Conservation (phyloP, 2,329 filamentous ascomycete genomes). For the Sporothrix pseudoabietina region DNA sequence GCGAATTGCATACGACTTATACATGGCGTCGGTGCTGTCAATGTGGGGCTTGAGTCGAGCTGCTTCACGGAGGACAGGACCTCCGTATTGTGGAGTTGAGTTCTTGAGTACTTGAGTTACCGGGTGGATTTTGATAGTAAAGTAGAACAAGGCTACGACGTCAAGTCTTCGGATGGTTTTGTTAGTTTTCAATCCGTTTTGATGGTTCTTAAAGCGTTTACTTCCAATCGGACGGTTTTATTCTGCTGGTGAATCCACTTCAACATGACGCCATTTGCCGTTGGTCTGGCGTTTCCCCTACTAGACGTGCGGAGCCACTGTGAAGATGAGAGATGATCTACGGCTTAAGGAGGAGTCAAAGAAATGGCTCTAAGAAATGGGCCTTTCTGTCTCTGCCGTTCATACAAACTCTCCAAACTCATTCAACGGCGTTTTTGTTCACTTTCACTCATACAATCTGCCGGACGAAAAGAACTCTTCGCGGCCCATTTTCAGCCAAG, state of each 20-base stretch:
- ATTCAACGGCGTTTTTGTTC: not conserved
- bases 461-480: not conserved
- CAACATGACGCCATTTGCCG: not conserved
- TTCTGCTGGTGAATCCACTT: not conserved
- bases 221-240: conserved; percentile 11
- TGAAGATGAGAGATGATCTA: not conserved
- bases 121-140: not conserved
- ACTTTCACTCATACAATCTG: not conserved
- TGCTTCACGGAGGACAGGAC: not conserved
- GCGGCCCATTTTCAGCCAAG: conserved; percentile 1
- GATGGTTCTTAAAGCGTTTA: not conserved
- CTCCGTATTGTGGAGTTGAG: not conserved
- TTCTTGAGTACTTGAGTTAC: no score
- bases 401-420: not conserved
- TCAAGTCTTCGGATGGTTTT: not conserved
- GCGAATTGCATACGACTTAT: not conserved
- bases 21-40: not conserved
- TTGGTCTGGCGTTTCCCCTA: not conserved
- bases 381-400: no score
- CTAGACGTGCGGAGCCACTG: not conserved
- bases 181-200: not conserved
- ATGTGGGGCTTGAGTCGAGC: not conserved
- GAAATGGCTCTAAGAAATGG: no score
- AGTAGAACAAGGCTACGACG: not conserved
- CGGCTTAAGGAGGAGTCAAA: not conserved